Base-by-base conservation (phyloP, 225 moss, liverwort and hornwort species). In the Pseudoscleropodium purum region DNA sequence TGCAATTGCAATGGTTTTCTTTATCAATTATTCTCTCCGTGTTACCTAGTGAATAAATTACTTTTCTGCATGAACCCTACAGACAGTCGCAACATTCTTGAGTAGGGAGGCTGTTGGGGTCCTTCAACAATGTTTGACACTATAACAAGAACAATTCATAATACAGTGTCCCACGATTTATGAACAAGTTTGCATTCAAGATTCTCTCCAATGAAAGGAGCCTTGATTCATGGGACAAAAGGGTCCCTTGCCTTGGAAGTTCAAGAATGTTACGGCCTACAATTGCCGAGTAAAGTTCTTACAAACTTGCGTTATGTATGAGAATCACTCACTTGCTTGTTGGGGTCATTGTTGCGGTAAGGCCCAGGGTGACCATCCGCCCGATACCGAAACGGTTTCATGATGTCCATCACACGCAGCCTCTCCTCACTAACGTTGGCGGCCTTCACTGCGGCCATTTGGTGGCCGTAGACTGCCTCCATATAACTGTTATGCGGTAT, bases 281-380 rank as follows among this genome's bases (percentile, higher is more conserved):
- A 11, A 29, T 3, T 39, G 27, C 39, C 29, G 11, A 39, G 5
- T 17, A n/a, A 39, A 29, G 39, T 1, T 27, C 59, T 39, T 18
- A 37, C 57, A 27, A 82, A 64, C 63, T 24, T 47, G 47, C 3
- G 24, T 5, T 59, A 6, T 27, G 39, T 3, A 26, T 80, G 26
- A 17, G 66, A 34, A 26, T 26, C 36, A 41, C 86, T 75, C 56
- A 87, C 87, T 83, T 29, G 83, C 83, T 96, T 97, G 87, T 91
- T 78, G 17, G 99, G 96, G 45, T 99, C 92, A 3, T 56, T 62
- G 92, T 91, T 93, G 36, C 97, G 92, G 74, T 97, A 99, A 5
- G 99, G 99, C 6, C 99, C 99, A 25, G 99, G 96, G 87, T 99
- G 99, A 8, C 96, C 99, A 59, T 99, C 99, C 0, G 95, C 93